These are phyloP conservation scores for Coniella vitis DNA, from an alignment of 2,329 filamentous ascomycete species.

Conservation along the genomic window DNA sequence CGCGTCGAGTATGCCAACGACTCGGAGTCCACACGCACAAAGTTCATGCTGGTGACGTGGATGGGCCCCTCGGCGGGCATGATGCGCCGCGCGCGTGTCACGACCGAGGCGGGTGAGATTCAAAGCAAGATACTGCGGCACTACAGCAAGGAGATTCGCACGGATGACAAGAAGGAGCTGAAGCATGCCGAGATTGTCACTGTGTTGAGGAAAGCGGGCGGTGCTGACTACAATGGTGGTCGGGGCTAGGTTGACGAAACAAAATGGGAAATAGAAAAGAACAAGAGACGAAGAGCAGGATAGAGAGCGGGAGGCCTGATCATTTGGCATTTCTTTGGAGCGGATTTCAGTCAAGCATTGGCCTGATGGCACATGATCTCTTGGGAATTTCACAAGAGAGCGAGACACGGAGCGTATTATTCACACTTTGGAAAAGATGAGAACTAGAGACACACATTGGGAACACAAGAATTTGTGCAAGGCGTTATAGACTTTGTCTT, in stretches of 20 bases:
- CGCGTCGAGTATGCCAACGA: conserved; percentile 66
- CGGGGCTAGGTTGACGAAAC: conserved; percentile 34
- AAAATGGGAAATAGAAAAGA: neutral
- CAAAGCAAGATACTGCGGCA: conserved; percentile 52
- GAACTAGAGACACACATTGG: neutral
- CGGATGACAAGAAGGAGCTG: conserved; percentile 52
- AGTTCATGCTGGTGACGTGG: conserved; percentile 63
- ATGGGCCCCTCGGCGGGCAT: conserved; percentile 58
- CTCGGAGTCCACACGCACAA: conserved; percentile 60
- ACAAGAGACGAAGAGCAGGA: neutral
- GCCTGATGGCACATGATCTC: neutral
- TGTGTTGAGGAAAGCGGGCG: conserved; percentile 57
- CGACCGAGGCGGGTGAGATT: conserved; percentile 59
- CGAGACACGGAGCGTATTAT: neutral
- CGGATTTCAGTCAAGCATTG: neutral
- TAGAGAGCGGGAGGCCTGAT: neutral
- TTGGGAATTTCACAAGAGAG: neutral
- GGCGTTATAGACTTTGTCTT: neutral
- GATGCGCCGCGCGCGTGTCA: conserved; percentile 64
- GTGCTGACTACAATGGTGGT: conserved; percentile 65
- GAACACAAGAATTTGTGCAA: no score
- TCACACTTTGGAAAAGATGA: neutral
- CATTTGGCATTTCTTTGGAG: no score
- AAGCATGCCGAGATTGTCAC: conserved; percentile 55
- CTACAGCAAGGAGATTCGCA: conserved; percentile 59